Conservation (phyloP, 768 basidiomycete species). For the Boletus rubescentipes region DNA sequence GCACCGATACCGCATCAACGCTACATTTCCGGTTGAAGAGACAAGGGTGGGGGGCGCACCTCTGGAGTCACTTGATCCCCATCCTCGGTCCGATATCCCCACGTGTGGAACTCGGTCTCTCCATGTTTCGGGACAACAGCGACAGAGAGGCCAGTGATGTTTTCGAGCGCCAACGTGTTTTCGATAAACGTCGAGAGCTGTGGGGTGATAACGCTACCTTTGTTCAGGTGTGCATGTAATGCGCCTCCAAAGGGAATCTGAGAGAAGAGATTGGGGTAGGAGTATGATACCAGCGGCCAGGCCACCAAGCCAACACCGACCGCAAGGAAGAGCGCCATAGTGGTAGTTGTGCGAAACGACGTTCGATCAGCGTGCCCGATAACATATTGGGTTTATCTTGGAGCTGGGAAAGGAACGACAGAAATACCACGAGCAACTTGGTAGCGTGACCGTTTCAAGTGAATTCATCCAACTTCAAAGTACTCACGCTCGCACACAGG, state of each 20-base stretch:
- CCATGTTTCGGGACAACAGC: slow-evolving; percentile 28
- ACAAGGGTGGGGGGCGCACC: slow-evolving; percentile 15
- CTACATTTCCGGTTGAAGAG: background rate
- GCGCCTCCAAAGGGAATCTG: background rate
- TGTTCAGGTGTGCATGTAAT: background rate
- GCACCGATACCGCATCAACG: background rate
- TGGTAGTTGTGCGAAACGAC: background rate
- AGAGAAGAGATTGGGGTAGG: slow-evolving; percentile 5
- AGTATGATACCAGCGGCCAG: slow-evolving; percentile 11
- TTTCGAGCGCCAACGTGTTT: slow-evolving; percentile 17
- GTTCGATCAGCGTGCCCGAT: background rate
- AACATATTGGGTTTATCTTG: background rate
- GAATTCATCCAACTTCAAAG: too few relatives aligned
- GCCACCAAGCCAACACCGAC: slow-evolving; percentile 8
- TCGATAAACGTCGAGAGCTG: slow-evolving; percentile 20
- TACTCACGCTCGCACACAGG: background rate
- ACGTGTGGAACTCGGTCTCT: slow-evolving; percentile 30
- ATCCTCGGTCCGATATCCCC: slow-evolving; percentile 37
- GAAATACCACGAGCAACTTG: too few relatives aligned
- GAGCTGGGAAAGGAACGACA: background rate
- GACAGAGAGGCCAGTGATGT: slow-evolving; percentile 33
- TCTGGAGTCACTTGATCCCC: slow-evolving; percentile 32
- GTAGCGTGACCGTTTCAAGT: background rate
- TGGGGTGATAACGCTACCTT: slow-evolving; percentile 13
- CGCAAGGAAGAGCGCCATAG: slow-evolving; percentile 11